Base-by-base conservation (phyloP, 306 rosid genomes). In the Cyclanthera cordifolia region DNA sequence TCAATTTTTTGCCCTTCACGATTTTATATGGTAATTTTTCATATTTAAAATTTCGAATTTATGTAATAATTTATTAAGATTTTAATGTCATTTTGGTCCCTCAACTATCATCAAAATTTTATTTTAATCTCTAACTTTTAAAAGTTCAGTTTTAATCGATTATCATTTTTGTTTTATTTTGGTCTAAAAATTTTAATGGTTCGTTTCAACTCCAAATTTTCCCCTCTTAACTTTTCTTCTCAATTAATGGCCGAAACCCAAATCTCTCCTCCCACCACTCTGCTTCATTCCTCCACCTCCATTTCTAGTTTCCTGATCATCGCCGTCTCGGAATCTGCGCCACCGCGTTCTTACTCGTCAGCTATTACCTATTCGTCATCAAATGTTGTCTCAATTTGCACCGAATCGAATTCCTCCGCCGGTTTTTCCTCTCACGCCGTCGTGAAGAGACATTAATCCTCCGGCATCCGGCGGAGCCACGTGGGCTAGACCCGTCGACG, bases 381-480 rank as follows among this genome's bases (percentile, higher is more conserved):
- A 94, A 90, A 49, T 86, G 99, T 86, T 94, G 99, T 74, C 90
- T 94, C 73, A 86, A 74, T 55, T 94, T 96, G 99, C 99, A 94
- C 79, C 84, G 90, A 4, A 85, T 94, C 39, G 97, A 90, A 74
- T 37, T 94, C 46, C 83, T 94, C 25, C 52, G 91, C 16, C 88
- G 97, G 0, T 65, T 65, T 45, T 65, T 53, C n/a, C 88, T 90
- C 52, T 90, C 95, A 34, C 20, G 4, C 84, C 83, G 1, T 84
- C 97, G 0, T 41, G 81, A 46, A 63, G 11, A 37, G 9, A 1
- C 43, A 37, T 1, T 37, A 37, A 37, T 37, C 43, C 11, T 37
- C 11, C 43, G 43, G 11, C 43, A 37, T 10, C 43, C 43, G 43
- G 43, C 43, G 43, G 43, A 37, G 43, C 43, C 43, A 37, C 43